These are phyloP conservation scores for Trypanosoma rangeli DNA, from an alignment of 208 protist genomes.

Conservation along the genomic window DNA sequence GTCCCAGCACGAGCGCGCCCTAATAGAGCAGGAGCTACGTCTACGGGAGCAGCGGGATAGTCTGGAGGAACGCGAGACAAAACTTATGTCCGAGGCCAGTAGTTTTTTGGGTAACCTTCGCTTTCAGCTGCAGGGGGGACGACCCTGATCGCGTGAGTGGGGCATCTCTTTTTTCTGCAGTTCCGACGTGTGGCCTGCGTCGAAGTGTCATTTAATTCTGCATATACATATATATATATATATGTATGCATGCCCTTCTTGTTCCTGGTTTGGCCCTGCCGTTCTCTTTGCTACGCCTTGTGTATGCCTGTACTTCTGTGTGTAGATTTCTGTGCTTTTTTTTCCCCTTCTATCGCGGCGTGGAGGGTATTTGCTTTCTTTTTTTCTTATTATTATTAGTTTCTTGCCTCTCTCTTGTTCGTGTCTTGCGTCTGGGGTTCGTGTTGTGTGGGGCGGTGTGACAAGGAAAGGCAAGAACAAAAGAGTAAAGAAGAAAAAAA, in stretches of 20 bases:
- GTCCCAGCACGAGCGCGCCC: conserved; percentile 82
- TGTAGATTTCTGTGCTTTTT: too few species aligned
- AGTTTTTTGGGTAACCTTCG: conserved; percentile 85
- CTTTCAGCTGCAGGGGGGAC: conserved; percentile 38
- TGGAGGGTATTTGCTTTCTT: neutral
- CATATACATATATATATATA: conserved; percentile 20
- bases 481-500: neutral
- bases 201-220: neutral
- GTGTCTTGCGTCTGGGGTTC: too few species aligned
- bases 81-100: conserved; percentile 82
- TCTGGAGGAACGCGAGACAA: conserved; percentile 86
- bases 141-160: conserved; percentile 71
- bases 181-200: neutral
- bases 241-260: conserved; percentile 10
- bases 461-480: neutral
- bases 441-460: too few species aligned
- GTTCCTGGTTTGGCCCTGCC: too few species aligned
- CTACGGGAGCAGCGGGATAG: conserved; percentile 87
- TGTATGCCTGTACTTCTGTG: too few species aligned
- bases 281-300: too few species aligned
- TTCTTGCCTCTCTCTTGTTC: conserved; percentile 1
- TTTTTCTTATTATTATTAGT: neutral
- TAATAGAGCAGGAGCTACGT: conserved; percentile 91
- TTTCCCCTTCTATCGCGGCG: neutral
- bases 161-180: conserved; percentile 17